Evolutionary conservation across 192 early-diverging fungal genomes (phyloP).

Genomic region (Funneliformis geosporum): DNA sequence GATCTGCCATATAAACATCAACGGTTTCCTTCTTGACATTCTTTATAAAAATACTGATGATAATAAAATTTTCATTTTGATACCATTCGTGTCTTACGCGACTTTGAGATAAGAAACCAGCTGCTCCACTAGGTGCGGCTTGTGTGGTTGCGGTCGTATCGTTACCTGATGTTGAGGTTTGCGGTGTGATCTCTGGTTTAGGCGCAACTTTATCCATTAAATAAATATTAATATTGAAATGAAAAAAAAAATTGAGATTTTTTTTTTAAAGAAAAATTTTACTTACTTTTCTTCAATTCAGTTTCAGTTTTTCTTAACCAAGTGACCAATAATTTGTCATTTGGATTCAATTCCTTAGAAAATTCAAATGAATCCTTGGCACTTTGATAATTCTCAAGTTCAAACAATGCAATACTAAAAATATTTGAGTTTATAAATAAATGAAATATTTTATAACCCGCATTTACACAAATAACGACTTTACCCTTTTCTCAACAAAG

Average conservation of each 20-base stretch:
- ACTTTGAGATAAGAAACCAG: conserved; percentile 32
- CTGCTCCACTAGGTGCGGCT: too few species aligned
- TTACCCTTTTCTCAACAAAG: conserved; percentile 64
- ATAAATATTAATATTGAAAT: too few species aligned
- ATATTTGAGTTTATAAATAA: too few species aligned
- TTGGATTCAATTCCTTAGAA: conserved; percentile 48
- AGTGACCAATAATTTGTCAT: conserved; percentile 49
- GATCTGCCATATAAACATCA: conserved; percentile 63
- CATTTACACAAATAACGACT: neutral
- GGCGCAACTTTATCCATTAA: conserved; percentile 29
- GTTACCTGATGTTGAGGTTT: neutral
- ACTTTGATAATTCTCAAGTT: conserved; percentile 59
- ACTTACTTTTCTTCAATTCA: conserved; percentile 58
- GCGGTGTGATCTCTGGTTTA: neutral
- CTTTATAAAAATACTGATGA: conserved; percentile 90
- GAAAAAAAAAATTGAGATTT: too few species aligned
- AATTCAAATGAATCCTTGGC: conserved; percentile 56
- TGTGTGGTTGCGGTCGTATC: too few species aligned
- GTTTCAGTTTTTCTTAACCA: conserved; percentile 61
- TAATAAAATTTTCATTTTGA: conserved; percentile 90
- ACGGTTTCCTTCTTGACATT: conserved; percentile 74
- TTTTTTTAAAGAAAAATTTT: conserved; percentile 41
- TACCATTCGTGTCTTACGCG: conserved; percentile 89
- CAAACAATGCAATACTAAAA: conserved; percentile 53
- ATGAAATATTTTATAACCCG: neutral